phyloP scores from a whole-genome alignment of 306 rosid genomes.

The Neltuma alba region DNA sequence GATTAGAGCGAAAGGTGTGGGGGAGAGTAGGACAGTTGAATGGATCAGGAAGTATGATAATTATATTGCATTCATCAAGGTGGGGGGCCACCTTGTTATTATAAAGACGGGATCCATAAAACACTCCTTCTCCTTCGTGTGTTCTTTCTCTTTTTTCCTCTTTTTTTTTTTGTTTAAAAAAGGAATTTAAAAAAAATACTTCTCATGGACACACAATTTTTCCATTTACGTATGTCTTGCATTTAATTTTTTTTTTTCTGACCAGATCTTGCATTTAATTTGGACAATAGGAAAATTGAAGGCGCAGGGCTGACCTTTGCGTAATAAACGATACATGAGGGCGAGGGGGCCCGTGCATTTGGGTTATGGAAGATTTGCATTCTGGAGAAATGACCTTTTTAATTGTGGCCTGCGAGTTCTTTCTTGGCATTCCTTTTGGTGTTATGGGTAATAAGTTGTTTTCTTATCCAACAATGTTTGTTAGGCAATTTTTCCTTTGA shows the following conservation, averaged over 20 bases:
- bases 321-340: background rate
- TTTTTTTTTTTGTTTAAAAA: no score
- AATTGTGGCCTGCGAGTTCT: background rate
- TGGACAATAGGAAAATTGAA: background rate
- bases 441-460: slow-evolving; percentile 16
- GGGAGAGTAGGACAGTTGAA: background rate
- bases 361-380: background rate
- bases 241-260: no score
- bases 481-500: background rate
- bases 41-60: background rate
- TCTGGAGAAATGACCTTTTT: background rate
- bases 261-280: background rate
- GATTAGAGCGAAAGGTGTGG: background rate
- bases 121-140: no score
- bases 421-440: background rate
- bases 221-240: no score
- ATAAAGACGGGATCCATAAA: no score
- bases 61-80: background rate
- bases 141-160: no score
- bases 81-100: background rate
- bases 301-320: background rate
- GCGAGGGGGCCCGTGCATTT: background rate
- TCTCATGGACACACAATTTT: no score
- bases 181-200: no score
- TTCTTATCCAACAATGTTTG: slow-evolving; percentile 20